Base-by-base conservation (phyloP, 2,329 filamentous ascomycete genomes). In the Xylariaceae sp. region DNA sequence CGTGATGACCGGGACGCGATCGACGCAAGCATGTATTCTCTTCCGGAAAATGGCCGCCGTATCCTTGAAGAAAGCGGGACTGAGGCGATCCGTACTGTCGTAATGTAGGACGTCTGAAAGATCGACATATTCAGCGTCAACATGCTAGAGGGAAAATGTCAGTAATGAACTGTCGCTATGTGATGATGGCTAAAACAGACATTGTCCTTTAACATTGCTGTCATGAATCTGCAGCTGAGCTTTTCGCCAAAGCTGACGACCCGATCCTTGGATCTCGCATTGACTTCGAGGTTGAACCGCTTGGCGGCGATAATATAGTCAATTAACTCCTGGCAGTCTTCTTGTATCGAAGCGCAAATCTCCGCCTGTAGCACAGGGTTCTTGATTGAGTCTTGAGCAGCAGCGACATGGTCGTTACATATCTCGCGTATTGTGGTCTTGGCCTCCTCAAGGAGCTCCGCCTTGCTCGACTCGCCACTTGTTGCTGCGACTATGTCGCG, bases 221-320 rank as follows among this genome's bases (percentile, higher is more conserved):
- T 84, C 88, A 99, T 92, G 74, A 94, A 94, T 37, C 88, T 84
- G 74, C 93, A 97, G 75, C 91, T 95, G 66, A 99, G 79, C 77
- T 96, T 97, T 81, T 99, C 94, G 57, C 94, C 94, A 67, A 94
- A 92, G 73, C 92, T 95, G 62, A 97, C 88, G 63, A 99, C 90
- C 67, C 93, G 88, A 71, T 94, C 90, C 73, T 92, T 90, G 60
- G 87, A 88, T 68, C 88, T 82, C 4, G 88, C 83, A 72, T 90
- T 90, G 70, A 92, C 88, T 73, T 92, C 89, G 48, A 88, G 77
- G 70, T 87, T 84, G 74, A 87, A 88, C 64, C 84, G 79, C 72
- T 83, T 84, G 8, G 84, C 82, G 1, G 84, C 85, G 37, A 80
- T 75, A 59, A 86, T 80, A 69, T 87, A 94, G 75, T 91, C 92